phyloP scores from a whole-genome alignment of 139 green algal genomes.

The Spirogloea muscicola region DNA sequence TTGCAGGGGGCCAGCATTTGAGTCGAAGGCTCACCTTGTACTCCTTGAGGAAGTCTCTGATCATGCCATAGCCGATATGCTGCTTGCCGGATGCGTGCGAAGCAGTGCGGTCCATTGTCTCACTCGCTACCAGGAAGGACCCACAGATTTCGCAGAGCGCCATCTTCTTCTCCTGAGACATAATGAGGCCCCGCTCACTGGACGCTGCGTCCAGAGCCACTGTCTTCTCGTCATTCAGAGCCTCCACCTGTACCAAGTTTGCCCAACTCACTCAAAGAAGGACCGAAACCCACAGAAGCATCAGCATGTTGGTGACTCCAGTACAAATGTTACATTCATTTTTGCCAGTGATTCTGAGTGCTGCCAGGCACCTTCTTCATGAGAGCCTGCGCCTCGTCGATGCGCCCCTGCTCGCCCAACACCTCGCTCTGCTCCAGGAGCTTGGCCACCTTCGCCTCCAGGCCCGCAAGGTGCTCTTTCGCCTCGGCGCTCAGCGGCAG shows the following conservation, averaged over 20 bases:
- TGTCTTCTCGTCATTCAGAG: not conserved
- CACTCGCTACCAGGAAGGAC: not conserved
- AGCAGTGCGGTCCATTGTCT: not conserved
- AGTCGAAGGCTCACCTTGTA: not conserved
- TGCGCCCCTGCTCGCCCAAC: not conserved
- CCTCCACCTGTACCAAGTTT: not conserved
- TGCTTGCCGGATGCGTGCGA: not conserved
- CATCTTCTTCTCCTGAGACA: constrained; percentile 3
- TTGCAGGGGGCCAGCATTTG: too few relatives aligned
- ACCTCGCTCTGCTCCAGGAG: not conserved
- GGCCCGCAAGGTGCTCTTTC: not conserved
- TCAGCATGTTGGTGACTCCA: too few relatives aligned
- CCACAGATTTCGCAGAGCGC: not conserved
- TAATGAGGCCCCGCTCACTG: not conserved
- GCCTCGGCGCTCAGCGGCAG: not conserved
- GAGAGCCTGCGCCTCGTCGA: not conserved
- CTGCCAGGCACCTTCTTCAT: not conserved
- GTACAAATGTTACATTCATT: too few relatives aligned
- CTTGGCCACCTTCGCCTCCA: not conserved
- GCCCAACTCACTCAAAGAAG: too few relatives aligned
- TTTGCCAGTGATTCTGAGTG: too few relatives aligned
- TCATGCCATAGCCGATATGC: not conserved
- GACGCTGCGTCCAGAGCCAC: not conserved
- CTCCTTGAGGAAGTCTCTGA: not conserved
- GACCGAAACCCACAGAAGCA: too few relatives aligned